Conservation (phyloP, 192 early-diverging fungal genomes). For the Coemansia sp. region DNA sequence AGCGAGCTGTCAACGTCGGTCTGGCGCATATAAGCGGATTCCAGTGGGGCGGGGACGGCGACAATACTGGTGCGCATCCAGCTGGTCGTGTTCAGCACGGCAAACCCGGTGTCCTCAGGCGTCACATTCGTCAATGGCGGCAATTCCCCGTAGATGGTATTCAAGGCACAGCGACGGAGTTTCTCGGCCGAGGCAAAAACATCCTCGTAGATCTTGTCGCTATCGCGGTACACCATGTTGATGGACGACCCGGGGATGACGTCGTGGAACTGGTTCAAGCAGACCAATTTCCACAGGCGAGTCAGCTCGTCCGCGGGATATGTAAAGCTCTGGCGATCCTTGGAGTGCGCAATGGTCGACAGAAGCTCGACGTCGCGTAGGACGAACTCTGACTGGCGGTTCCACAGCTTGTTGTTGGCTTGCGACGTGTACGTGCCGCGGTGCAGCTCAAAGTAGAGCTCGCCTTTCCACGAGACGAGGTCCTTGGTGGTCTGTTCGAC, state of each 20-base stretch:
- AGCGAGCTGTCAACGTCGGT: not conserved
- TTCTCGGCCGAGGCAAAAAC: slow-evolving; percentile 35
- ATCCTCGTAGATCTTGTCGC: slow-evolving; percentile 53
- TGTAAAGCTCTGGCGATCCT: slow-evolving; percentile 21
- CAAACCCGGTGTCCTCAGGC: slow-evolving; percentile 13
- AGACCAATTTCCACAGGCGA: slow-evolving; percentile 82
- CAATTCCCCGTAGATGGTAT: slow-evolving; percentile 30
- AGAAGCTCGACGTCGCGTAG: slow-evolving; percentile 82
- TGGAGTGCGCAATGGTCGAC: slow-evolving; percentile 52
- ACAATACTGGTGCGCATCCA: slow-evolving; percentile 70
- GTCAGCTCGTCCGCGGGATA: slow-evolving; percentile 80
- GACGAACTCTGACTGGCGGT: slow-evolving; percentile 80
- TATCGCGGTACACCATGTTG: slow-evolving; percentile 87
- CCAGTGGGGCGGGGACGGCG: slow-evolving; percentile 55
- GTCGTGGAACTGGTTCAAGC: slow-evolving; percentile 98
- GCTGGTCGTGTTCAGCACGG: slow-evolving; percentile 62
- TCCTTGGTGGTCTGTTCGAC: slow-evolving; percentile 69
- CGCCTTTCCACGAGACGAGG: slow-evolving; percentile 87
- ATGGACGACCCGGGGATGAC: slow-evolving; percentile 91
- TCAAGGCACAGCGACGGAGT: slow-evolving; percentile 49
- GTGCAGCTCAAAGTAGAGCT: slow-evolving; percentile 98
- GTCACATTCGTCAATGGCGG: not conserved
- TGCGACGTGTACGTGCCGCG: slow-evolving; percentile 96
- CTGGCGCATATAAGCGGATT: not conserved
- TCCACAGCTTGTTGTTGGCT: slow-evolving; percentile 77